Evolutionary conservation across 805 yeast species (phyloP), one percentile per base, ranked within the genome.

Genomic region (Saturnispora hagleri): DNA sequence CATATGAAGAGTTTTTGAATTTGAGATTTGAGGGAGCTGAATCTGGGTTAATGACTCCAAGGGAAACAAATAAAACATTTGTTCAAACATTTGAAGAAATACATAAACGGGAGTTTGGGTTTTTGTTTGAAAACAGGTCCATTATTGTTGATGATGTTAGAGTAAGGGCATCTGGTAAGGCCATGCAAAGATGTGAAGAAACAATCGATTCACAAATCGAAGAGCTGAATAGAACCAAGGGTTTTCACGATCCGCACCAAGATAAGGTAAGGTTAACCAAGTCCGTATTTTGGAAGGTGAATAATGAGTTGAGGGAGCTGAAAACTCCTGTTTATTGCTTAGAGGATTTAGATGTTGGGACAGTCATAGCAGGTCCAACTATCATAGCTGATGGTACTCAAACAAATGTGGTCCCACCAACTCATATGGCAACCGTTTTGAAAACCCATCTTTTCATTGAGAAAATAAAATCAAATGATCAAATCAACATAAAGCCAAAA

Each of bases 21-120:
- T 70, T 89, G 73, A 75, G 95, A 61, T 90, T 86, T 62, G 80
- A 80, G 55, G 97, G 97, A 8, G 84, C 96, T n/a, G 97, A 90
- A 61, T 85, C 96, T 2, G 82, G 85, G 41, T 69, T 90, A 55
- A 84, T 89, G 86, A 79, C 86, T n/a, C 54, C 59, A 5, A 65
- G 61, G 20, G 63, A 60, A 7, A 57, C 58, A 27, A 48, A 45
- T 0, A 47, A 41, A 10, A 68, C 71, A 27, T 78, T 75, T 58
- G 60, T 64, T 17, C 62, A 67, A 36, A 71, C 72, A 47, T 86
- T 84, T 63, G 66, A 74, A 44, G 70, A 72, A 13, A 68, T 73
- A 51, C 95, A 86, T 61, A 70, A 75, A 56, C 73, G 80, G 53
- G 93, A 87, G 63, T 87, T 86, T 67, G 91, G 91, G 0, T 86